These are phyloP conservation scores for Russula sp. DNA, from an alignment of 768 basidiomycete species.

Conservation along the genomic window DNA sequence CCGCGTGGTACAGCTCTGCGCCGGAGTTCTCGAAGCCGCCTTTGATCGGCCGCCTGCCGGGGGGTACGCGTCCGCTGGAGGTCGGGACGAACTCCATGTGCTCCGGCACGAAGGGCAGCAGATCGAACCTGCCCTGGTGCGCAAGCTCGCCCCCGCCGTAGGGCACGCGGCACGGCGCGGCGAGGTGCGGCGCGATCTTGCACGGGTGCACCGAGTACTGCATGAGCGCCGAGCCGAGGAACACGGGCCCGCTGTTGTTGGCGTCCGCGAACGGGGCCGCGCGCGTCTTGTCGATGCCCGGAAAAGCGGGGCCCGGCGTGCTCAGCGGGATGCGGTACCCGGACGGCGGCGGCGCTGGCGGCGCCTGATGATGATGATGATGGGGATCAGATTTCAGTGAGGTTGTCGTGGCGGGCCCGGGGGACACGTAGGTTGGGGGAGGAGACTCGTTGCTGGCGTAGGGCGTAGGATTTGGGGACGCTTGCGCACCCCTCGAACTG, in stretches of 20 bases:
- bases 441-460: slow-evolving; percentile 1
- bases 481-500: not conserved
- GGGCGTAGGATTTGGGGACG: not conserved
- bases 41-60: slow-evolving; percentile 53
- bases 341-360: slow-evolving; percentile 49
- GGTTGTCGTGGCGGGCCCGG: not conserved
- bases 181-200: slow-evolving; percentile 61
- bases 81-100: slow-evolving; percentile 75
- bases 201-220: slow-evolving; percentile 68
- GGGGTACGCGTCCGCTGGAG: slow-evolving; percentile 52
- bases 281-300: slow-evolving; percentile 38
- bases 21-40: slow-evolving; percentile 74
- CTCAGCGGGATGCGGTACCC: slow-evolving; percentile 60
- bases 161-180: slow-evolving; percentile 44
- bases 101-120: slow-evolving; percentile 59
- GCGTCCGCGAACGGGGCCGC: slow-evolving; percentile 50
- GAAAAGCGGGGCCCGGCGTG: slow-evolving; percentile 38
- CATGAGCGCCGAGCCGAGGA: slow-evolving; percentile 68
- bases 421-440: slow-evolving; percentile 13
- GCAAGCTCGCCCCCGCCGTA: slow-evolving; percentile 56
- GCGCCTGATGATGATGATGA: too few species aligned
- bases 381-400: not conserved
- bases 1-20: slow-evolving; percentile 60
- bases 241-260: slow-evolving; percentile 55
- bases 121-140: slow-evolving; percentile 65